phyloP scores from a whole-genome alignment of 257 asterid species.

The Hygrophila difformis region DNA sequence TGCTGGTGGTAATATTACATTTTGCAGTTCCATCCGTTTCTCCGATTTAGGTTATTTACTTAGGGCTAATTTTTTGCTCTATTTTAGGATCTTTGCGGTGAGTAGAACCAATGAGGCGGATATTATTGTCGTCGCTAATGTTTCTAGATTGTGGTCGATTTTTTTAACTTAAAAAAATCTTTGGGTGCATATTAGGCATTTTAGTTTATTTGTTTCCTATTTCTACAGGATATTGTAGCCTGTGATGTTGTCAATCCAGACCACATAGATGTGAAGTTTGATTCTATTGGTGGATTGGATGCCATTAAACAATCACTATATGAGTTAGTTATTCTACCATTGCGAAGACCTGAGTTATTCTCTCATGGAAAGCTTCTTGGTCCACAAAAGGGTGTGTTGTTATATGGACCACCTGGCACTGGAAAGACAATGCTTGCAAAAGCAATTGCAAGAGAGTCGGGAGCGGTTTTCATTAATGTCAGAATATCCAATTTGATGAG shows the following conservation, averaged over 20 bases:
- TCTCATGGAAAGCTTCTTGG: constrained; percentile 85
- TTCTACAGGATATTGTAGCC: constrained; percentile 70
- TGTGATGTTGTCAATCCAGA: constrained; percentile 91
- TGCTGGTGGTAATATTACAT: no score
- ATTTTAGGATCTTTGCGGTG: no score
- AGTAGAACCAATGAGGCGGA: no score
- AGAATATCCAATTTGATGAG: constrained; percentile 79
- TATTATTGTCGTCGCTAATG: no score
- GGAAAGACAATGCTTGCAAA: constrained; percentile 99
- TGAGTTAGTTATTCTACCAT: constrained; percentile 84
- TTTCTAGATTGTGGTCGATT: no score
- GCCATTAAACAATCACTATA: constrained; percentile 59
- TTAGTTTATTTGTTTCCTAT: no score
- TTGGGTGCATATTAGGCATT: neutral
- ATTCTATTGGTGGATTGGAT: constrained; percentile 79
- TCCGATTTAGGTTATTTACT: no score
- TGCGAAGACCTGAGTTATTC: constrained; percentile 77
- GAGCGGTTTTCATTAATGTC: constrained; percentile 85
- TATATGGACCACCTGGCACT: constrained; percentile 94
- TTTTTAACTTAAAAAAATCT: no score
- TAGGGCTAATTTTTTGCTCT: no score
- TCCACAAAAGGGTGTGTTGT: constrained; percentile 86
- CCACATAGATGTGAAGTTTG: constrained; percentile 66
- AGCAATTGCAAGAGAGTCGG: constrained; percentile 91
- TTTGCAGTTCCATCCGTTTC: no score